Evolutionary conservation across 441 rosid genomes (phyloP).

Genomic region (Corymbia citriodora): DNA sequence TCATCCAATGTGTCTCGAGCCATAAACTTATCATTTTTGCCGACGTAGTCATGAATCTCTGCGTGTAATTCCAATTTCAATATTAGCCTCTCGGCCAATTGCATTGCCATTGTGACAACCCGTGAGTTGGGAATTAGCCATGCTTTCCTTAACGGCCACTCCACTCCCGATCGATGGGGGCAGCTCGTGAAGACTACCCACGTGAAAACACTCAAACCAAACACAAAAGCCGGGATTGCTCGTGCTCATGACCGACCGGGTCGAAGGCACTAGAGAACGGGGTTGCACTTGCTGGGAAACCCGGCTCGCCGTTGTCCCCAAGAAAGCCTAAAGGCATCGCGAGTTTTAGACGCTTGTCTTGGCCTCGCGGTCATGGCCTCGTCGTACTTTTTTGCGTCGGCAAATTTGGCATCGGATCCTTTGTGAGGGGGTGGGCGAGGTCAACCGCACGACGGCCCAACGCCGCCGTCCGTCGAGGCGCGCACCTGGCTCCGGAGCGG

Average conservation of each 20-base stretch:
- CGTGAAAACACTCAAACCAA: too few species aligned
- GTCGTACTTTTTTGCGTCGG: not conserved
- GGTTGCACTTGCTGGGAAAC: too few species aligned
- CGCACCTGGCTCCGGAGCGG: not conserved
- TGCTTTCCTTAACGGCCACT: not conserved
- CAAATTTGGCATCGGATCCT: not conserved
- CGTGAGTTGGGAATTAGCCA: not conserved
- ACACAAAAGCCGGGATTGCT: too few species aligned
- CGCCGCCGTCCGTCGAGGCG: not conserved
- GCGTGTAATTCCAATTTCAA: too few species aligned
- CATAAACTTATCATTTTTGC: rapidly evolving
- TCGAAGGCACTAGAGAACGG: too few species aligned
- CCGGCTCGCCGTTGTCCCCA: too few species aligned
- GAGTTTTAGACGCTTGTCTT: not conserved
- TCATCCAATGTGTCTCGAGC: rapidly evolving
- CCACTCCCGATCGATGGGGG: too few species aligned
- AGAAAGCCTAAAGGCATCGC: rapidly evolving
- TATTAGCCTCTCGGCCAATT: not conserved
- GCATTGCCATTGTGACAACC: not conserved
- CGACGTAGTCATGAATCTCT: not conserved
- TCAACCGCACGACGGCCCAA: not conserved
- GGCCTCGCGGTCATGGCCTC: not conserved
- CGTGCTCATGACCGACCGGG: too few species aligned
- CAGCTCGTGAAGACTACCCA: too few species aligned
- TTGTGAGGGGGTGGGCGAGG: not conserved